Evolutionary conservation across 2,329 filamentous ascomycete species (phyloP), one percentile per base, ranked within the genome.

Genomic region (Diaporthe caulivora): DNA sequence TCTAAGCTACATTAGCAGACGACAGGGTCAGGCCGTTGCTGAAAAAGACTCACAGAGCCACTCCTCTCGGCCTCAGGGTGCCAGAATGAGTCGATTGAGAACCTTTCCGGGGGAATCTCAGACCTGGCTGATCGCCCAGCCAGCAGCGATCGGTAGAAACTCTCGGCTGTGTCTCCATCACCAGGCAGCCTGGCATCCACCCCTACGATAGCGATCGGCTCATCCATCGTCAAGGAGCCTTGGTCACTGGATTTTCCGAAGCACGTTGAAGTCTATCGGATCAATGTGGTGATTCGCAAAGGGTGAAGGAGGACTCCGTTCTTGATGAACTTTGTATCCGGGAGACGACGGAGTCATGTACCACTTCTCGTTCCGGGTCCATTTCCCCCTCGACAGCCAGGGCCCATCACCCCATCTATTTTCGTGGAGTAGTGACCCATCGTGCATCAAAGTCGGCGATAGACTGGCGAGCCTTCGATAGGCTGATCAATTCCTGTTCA

Each of bases 21-120:
- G 15, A 24, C 13, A 40, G 7, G 4, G 31, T 26, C 15, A 31
- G 17, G 17, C 34, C 24, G n/a, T 4, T n/a, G 9, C 49, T 9
- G 13, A 1, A 42, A n/a, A 18, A 13, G 21, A 75, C 89, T 49
- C 53, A 81, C 78, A 40, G 77, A 76, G 17, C 80, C 80, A 53
- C 75, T 77, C 67, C 78, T 78, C 26, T 78, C 71, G 26, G 76
- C 75, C 34, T 81, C 75, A 0, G 78, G 79, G 40, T 81, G 79
- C 76, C 77, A 81, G 65, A 81, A 81, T 0, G 79, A 78, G 18
- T 80, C 77, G 34, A 77, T 75, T 24, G 81, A 78, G 75, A 79
- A 81, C 68, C 80, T 76, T 18, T 81, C 79, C 17, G 58, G 57
- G 1, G 80, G 79, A 3, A 81, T 74, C 34, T 78, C 76, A 10